Conservation (phyloP, 2,329 filamentous ascomycete species). For the Neoascochyta sp. region DNA sequence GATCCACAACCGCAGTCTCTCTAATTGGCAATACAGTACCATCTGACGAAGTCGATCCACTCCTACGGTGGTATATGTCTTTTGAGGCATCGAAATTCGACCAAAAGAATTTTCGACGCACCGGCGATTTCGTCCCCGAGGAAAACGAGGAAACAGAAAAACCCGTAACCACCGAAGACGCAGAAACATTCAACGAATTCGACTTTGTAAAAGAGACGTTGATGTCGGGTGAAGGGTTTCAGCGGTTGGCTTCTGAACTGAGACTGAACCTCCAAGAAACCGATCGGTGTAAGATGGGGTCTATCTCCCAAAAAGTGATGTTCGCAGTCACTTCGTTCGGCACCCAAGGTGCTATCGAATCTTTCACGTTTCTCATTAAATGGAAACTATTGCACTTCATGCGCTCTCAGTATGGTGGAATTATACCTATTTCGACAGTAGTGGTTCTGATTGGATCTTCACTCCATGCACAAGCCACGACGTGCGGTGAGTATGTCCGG, state of each 20-base stretch:
- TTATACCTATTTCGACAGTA: constrained; percentile 6
- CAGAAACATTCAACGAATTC: constrained; percentile 1
- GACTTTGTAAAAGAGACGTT: constrained; percentile 2
- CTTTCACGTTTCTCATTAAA: not conserved
- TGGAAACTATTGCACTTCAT: constrained; percentile 7
- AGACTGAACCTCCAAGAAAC: constrained; percentile 3
- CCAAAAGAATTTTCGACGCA: too few relatives aligned
- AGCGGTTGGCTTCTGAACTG: constrained; percentile 1
- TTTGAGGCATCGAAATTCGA: too few relatives aligned
- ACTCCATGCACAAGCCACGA: constrained; percentile 13
- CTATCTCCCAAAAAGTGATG: not conserved
- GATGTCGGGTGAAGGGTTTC: constrained; percentile 5
- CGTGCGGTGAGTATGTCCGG: constrained; percentile 11
- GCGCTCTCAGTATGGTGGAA: constrained; percentile 7
- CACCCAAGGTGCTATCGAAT: too few relatives aligned
- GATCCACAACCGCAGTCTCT: constrained; percentile 1
- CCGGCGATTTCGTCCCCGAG: constrained; percentile 2
- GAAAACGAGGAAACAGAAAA: constrained; percentile 1
- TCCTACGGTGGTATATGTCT: too few relatives aligned
- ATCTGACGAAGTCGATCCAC: too few relatives aligned
- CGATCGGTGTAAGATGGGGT: constrained; percentile 2
- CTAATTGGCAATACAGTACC: too few relatives aligned
- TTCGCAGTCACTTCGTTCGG: constrained; percentile 1
- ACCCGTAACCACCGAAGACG: constrained; percentile 1
- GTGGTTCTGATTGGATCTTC: constrained; percentile 10